These are phyloP conservation scores for Aspergillus sp. DNA, from an alignment of 2,329 filamentous ascomycete species.

Conservation along the genomic window DNA sequence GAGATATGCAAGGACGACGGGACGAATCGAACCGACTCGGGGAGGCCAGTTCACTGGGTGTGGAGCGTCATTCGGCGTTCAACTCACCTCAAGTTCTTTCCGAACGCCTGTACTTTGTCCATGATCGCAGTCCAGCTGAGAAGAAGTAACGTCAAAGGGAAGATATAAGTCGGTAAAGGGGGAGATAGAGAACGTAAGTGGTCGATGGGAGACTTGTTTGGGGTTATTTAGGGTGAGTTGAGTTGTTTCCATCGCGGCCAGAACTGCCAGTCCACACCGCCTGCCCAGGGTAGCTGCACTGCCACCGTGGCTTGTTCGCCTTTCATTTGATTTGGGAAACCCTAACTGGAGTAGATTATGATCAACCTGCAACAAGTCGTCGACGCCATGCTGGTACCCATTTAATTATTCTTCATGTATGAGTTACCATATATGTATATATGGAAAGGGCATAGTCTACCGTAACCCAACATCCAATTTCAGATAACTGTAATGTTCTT, in stretches of 20 bases:
- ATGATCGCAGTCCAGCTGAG: constrained; percentile 40
- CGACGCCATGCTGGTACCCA: too few relatives aligned
- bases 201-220: neutral
- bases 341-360: too few relatives aligned
- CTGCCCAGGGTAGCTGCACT: neutral
- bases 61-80: constrained; percentile 6
- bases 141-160: constrained; percentile 1
- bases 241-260: neutral
- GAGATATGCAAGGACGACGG: neutral
- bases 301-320: neutral
- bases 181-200: neutral
- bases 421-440: too few relatives aligned
- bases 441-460: too few relatives aligned
- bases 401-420: too few relatives aligned
- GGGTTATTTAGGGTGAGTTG: constrained; percentile 4
- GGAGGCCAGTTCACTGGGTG: constrained; percentile 4
- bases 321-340: too few relatives aligned
- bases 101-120: constrained; percentile 68
- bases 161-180: neutral
- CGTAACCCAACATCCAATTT: too few relatives aligned
- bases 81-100: constrained; percentile 66
- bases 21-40: neutral
- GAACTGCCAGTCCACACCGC: constrained; percentile 19
- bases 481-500: too few relatives aligned
- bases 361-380: too few relatives aligned